Percentiles rank a stretch among this genome's conserved stretches.
Conservation (phyloP, 1,139 yeast genomes). For the Candida pseudocylindracea region DNA sequence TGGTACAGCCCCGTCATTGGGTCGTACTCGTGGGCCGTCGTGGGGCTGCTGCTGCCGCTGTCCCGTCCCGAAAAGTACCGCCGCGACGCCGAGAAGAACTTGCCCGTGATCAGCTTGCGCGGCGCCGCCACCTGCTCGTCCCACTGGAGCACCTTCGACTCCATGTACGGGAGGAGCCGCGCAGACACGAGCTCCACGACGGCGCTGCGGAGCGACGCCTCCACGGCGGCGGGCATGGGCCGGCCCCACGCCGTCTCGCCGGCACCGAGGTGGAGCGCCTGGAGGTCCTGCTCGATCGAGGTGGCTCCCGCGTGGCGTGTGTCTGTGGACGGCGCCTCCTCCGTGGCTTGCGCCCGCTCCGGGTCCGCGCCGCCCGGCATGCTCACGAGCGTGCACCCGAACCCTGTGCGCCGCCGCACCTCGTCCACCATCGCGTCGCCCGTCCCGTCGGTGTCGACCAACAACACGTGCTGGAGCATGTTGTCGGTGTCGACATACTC, state of each 20-base stretch:
- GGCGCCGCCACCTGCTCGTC: constrained; percentile 53
- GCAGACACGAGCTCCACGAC: constrained; percentile 33
- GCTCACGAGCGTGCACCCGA: constrained; percentile 7
- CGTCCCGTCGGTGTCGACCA: constrained; percentile 10
- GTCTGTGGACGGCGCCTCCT: too few species aligned
- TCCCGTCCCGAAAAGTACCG: constrained; percentile 18
- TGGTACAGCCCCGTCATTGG: constrained; percentile 28
- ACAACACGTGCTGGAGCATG: constrained; percentile 17
- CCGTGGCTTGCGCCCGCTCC: too few species aligned
- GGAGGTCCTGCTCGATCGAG: constrained; percentile 33
- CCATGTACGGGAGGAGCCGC: constrained; percentile 59
- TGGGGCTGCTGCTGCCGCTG: not conserved
- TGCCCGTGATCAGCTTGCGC: constrained; percentile 47
- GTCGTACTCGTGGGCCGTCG: constrained; percentile 11
- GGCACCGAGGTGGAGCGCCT: constrained; percentile 11
- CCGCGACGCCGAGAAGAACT: constrained; percentile 48
- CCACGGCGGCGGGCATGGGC: constrained; percentile 13
- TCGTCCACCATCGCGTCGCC: constrained; percentile 4
- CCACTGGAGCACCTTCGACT: constrained; percentile 50
- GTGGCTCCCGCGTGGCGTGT: constrained; percentile 14
- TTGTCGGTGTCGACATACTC: constrained; percentile 20
- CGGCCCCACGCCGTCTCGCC: not conserved
- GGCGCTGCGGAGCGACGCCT: constrained; percentile 15
- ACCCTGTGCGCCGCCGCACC: constrained; percentile 13
- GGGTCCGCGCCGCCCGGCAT: constrained; percentile 1